A percentile compares a stretch with the other conserved stretches of the same genome.
Conservation (phyloP, 495 filamentous ascomycete genomes). For the Aspergillus avenaceus region DNA sequence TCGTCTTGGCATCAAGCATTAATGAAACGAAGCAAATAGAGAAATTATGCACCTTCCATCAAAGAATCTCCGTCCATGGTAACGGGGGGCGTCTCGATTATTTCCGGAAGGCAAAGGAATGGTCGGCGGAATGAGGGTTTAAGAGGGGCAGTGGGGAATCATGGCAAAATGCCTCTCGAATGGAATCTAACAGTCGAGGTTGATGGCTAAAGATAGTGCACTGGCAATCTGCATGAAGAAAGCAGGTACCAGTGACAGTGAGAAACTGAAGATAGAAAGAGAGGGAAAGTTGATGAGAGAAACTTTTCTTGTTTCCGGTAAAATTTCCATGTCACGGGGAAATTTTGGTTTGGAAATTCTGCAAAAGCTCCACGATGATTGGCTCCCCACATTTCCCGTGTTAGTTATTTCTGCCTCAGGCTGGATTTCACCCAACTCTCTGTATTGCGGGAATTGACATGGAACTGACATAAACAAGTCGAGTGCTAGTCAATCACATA, state of each 20-base stretch:
- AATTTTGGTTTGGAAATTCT: not conserved
- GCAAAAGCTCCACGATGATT: not conserved
- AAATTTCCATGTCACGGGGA: not conserved
- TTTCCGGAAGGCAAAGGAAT: not conserved
- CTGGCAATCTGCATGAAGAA: too few relatives aligned
- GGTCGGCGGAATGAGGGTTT: not conserved
- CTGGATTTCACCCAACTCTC: too few relatives aligned
- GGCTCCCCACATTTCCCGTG: not conserved
- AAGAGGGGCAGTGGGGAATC: constrained; percentile 4
- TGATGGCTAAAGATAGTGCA: too few relatives aligned
- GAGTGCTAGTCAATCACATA: too few relatives aligned
- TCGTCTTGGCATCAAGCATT: not conserved
- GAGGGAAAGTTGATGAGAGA: not conserved
- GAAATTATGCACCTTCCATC: constrained; percentile 2
- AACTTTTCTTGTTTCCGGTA: not conserved
- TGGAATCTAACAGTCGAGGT: too few relatives aligned
- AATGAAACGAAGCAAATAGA: not conserved
- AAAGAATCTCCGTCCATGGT: not conserved
- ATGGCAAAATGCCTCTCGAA: not conserved
- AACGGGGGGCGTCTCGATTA: not conserved
- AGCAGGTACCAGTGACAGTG: not conserved
- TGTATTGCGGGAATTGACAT: too few relatives aligned
- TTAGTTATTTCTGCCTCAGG: not conserved
- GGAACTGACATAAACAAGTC: too few relatives aligned
- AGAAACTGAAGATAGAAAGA: not conserved